A percentile compares a stretch with the other conserved stretches of the same genome.
phyloP scores from a whole-genome alignment of 768 basidiomycete species.

The Multifurca ochricompacta region DNA sequence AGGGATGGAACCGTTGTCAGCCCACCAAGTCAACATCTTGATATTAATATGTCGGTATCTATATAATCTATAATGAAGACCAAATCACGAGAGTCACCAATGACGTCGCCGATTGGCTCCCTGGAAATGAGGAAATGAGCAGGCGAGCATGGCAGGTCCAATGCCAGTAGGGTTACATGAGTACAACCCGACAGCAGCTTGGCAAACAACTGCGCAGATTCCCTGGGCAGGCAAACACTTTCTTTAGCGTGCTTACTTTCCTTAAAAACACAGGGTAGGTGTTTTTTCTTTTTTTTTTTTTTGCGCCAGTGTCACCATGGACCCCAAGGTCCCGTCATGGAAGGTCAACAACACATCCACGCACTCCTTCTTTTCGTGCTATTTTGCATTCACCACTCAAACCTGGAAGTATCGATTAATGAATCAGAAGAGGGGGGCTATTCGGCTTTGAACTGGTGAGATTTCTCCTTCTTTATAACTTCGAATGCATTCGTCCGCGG shows the following conservation, averaged over 20 bases:
- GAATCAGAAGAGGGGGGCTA: neutral
- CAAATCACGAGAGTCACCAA: neutral
- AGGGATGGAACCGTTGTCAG: neutral
- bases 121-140: neutral
- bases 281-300: too few relatives aligned
- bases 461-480: too few relatives aligned
- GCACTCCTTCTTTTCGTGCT: neutral
- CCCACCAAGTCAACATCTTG: neutral
- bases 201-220: neutral
- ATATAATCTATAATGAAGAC: neutral
- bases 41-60: neutral
- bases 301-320: too few relatives aligned
- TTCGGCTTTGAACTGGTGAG: neutral
- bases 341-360: too few relatives aligned
- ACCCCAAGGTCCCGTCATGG: too few relatives aligned
- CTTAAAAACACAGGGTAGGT: neutral
- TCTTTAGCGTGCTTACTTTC: neutral
- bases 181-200: neutral
- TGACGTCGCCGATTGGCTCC: conserved; percentile 1
- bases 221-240: neutral
- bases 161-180: neutral
- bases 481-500: neutral
- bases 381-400: neutral
- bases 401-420: neutral
- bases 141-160: neutral